These are phyloP conservation scores for Allomyces macrogynus DNA, from an alignment of 192 early-diverging fungal species.

Conservation along the genomic window DNA sequence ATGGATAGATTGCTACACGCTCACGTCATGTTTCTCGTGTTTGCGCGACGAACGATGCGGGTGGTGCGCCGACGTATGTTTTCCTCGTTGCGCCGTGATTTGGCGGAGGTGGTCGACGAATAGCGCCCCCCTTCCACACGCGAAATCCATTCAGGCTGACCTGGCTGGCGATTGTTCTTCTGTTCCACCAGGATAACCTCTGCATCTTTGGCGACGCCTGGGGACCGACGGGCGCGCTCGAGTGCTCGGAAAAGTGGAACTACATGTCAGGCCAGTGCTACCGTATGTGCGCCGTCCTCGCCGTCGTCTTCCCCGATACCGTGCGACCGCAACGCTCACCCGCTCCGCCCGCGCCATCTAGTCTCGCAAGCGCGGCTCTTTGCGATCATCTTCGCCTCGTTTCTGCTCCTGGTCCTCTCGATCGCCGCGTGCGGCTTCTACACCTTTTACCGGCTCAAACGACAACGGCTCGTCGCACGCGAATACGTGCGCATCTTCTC, in stretches of 20 bases:
- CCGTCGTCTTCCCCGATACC: too few species aligned
- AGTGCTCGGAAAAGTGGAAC: background rate
- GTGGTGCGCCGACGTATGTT: background rate
- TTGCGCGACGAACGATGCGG: background rate
- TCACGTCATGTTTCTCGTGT: background rate
- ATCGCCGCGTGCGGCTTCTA: background rate
- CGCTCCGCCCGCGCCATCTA: too few species aligned
- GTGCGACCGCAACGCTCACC: too few species aligned
- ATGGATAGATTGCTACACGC: background rate
- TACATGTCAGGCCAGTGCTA: background rate
- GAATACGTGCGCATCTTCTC: background rate
- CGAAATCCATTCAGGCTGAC: too few species aligned
- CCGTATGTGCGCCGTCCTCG: background rate
- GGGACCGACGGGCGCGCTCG: background rate
- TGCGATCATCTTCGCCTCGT: too few species aligned
- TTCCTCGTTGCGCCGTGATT: background rate
- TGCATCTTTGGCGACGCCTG: background rate
- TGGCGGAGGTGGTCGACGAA: too few species aligned
- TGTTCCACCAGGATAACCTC: background rate
- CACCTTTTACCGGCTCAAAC: background rate
- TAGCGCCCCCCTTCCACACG: too few species aligned
- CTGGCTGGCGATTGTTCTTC: background rate
- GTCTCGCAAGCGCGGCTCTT: too few species aligned
- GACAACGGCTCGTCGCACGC: background rate
- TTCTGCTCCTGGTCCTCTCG: background rate